These are phyloP conservation scores for Vitis hybrid DNA, from an alignment of 177 flowering plant genomes.

Conservation along the genomic window DNA sequence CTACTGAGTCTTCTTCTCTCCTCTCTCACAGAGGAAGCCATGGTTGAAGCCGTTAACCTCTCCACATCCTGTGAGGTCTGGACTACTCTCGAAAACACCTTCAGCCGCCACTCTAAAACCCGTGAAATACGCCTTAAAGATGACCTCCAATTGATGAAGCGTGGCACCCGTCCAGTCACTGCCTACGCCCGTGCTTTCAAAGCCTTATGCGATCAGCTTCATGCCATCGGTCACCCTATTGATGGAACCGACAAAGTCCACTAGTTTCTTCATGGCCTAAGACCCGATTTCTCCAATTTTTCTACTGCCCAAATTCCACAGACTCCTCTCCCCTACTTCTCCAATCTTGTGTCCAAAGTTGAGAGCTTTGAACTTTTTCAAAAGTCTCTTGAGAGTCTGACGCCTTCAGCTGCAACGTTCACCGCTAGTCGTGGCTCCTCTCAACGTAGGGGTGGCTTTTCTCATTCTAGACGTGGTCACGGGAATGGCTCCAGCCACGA, in stretches of 20 bases:
- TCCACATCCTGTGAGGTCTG: slow-evolving; percentile 1
- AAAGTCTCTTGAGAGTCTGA: background rate
- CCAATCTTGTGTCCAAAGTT: background rate
- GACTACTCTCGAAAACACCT: slow-evolving; percentile 5
- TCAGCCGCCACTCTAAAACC: background rate
- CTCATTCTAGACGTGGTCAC: background rate
- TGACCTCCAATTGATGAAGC: too few relatives aligned
- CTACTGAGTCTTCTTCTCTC: too few relatives aligned
- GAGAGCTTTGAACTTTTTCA: slow-evolving; percentile 7
- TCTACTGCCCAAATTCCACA: background rate
- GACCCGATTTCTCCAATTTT: background rate
- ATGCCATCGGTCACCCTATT: too few relatives aligned
- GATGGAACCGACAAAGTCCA: too few relatives aligned
- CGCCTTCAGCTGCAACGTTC: background rate
- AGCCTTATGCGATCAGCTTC: too few relatives aligned
- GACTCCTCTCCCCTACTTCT: background rate
- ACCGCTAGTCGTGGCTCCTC: background rate
- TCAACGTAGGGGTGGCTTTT: background rate
- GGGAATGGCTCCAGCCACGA: background rate
- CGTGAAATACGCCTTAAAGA: too few relatives aligned
- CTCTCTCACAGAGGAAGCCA: too few relatives aligned
- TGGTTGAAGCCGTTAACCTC: background rate
- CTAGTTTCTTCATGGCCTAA: too few relatives aligned
- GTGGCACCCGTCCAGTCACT: too few relatives aligned
- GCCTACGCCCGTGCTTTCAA: too few relatives aligned